Evolutionary conservation across 345 rosid genomes (phyloP).

Genomic region (Syzygium aromaticum): DNA sequence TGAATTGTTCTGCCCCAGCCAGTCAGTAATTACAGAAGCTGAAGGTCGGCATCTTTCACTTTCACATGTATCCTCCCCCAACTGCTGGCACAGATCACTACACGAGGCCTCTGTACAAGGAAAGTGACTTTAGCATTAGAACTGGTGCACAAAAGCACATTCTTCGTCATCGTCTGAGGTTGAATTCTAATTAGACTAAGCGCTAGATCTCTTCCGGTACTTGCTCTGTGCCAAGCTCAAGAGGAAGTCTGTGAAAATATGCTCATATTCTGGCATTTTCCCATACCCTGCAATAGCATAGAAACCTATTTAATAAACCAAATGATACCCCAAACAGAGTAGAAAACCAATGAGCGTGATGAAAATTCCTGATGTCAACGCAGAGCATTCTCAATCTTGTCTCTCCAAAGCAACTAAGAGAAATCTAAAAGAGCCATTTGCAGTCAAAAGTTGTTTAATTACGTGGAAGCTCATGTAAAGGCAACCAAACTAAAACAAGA

Average conservation of each 20-base stretch:
- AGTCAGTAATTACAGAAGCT: conserved; percentile 6
- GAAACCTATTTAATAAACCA: not conserved
- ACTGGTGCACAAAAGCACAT: not conserved
- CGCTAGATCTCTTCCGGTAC: not conserved
- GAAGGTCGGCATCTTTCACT: not conserved
- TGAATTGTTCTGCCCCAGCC: not conserved
- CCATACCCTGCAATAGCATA: conserved; percentile 49
- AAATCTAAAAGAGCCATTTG: not conserved
- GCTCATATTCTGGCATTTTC: conserved; percentile 80
- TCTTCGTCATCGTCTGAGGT: not conserved
- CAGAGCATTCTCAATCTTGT: not conserved
- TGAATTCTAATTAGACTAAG: not conserved
- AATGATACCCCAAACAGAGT: not conserved
- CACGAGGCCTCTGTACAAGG: not conserved
- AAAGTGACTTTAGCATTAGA: not conserved
- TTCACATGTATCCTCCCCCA: not conserved
- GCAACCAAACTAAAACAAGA: not conserved
- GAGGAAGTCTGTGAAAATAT: conserved; percentile 69
- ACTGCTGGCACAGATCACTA: not conserved
- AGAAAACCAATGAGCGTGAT: not conserved
- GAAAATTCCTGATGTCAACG: not conserved
- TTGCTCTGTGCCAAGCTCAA: conserved; percentile 49
- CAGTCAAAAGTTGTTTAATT: not conserved
- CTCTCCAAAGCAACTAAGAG: not conserved
- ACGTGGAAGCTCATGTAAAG: not conserved